Percentiles rank a stretch among this genome's conserved stretches.
These are phyloP conservation scores for Dovyalis caffra DNA, from an alignment of 345 rosid genomes.

Conservation along the genomic window DNA sequence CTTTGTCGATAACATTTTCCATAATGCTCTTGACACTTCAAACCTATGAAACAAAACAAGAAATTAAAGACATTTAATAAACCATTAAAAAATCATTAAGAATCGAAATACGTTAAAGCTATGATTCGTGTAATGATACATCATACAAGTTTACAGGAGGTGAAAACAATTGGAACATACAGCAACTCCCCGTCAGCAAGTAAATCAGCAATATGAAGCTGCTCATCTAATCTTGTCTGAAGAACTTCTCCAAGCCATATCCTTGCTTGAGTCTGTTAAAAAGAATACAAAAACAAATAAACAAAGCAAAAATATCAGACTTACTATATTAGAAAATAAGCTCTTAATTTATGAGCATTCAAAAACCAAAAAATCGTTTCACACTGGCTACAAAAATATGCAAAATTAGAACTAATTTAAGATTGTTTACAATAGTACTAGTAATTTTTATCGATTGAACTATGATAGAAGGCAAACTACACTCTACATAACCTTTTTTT, in stretches of 20 bases:
- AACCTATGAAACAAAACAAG: slow-evolving; percentile 16
- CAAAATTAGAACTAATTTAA: not conserved
- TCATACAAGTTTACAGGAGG: not conserved
- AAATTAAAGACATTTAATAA: not conserved
- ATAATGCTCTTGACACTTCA: slow-evolving; percentile 26
- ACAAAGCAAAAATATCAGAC: not conserved
- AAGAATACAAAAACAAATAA: not conserved
- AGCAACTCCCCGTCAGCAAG: slow-evolving; percentile 35
- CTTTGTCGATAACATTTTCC: slow-evolving; percentile 23
- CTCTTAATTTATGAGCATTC: not conserved
- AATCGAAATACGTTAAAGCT: not conserved
- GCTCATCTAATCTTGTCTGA: slow-evolving; percentile 19
- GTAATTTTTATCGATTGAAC: too few relatives aligned
- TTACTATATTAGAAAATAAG: not conserved
- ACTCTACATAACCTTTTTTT: too few relatives aligned
- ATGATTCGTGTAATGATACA: not conserved
- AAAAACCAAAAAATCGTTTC: not conserved
- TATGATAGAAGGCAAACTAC: too few relatives aligned
- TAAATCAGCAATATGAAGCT: slow-evolving; percentile 22
- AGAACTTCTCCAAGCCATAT: slow-evolving; percentile 40
- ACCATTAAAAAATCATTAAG: not conserved
- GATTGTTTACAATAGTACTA: too few relatives aligned
- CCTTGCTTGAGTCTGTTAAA: slow-evolving; percentile 27
- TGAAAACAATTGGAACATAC: slow-evolving; percentile 6
- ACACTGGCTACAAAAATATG: not conserved